Evolutionary conservation across 208 protist genomes (phyloP).

Genomic region (Trypanosoma caninum): DNA sequence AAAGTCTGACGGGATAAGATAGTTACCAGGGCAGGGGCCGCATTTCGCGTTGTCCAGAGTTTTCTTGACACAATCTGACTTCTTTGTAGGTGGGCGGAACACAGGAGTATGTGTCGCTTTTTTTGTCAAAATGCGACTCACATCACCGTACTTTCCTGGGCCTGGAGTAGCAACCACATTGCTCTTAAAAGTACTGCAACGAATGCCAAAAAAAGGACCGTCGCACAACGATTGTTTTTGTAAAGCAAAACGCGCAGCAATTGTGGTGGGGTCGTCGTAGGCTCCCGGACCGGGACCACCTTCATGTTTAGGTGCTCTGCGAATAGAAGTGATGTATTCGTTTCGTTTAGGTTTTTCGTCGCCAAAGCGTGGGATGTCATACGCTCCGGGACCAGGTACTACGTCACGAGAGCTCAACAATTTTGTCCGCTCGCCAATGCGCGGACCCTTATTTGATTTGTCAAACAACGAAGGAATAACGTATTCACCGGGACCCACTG

Average conservation of each 20-base stretch:
- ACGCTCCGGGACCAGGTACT: conserved; percentile 46
- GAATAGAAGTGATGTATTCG: conserved; percentile 34
- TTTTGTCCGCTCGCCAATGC: conserved; percentile 52
- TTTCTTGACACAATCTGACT: conserved; percentile 7
- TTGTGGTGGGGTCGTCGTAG: conserved; percentile 77
- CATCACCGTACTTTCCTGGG: conserved; percentile 47
- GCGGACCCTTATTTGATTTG: conserved; percentile 32
- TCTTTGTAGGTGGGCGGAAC: conserved; percentile 33
- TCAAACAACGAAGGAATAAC: conserved; percentile 52
- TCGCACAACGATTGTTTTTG: conserved; percentile 30
- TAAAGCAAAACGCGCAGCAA: conserved; percentile 37
- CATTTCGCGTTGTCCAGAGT: background rate
- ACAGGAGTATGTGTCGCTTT: conserved; percentile 46
- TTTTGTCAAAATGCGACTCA: conserved; percentile 44
- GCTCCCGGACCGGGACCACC: conserved; percentile 46
- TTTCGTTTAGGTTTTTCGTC: conserved; percentile 31
- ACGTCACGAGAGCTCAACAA: conserved; percentile 27
- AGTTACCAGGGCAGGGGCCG: background rate
- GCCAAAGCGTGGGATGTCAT: conserved; percentile 45
- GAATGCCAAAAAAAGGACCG: conserved; percentile 56
- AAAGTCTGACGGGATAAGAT: conserved; percentile 70
- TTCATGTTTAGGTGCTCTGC: conserved; percentile 23
- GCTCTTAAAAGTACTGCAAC: conserved; percentile 29
- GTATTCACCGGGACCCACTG: conserved; percentile 49
- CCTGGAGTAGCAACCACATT: conserved; percentile 31